Evolutionary conservation across 768 basidiomycete genomes (phyloP).

Genomic region (Arthromyces matolae): DNA sequence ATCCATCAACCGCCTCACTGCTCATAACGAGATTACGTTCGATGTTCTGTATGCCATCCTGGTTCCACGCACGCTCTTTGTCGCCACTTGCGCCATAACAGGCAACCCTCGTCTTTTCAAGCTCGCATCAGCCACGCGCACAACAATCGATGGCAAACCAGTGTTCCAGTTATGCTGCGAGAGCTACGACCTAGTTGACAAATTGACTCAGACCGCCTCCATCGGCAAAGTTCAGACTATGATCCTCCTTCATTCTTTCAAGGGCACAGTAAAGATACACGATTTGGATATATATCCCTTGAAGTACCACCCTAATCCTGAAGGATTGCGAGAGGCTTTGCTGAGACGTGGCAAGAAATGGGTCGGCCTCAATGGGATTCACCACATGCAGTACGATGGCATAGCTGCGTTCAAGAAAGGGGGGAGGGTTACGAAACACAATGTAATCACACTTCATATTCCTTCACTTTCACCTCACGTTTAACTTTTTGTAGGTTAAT

Average conservation of each 20-base stretch:
- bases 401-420: constrained; percentile 38
- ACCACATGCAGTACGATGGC: constrained; percentile 57
- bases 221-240: constrained; percentile 39
- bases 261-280: constrained; percentile 49
- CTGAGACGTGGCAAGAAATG: constrained; percentile 54
- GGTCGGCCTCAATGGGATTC: constrained; percentile 47
- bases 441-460: constrained; percentile 27
- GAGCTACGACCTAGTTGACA: constrained; percentile 49
- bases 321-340: constrained; percentile 37
- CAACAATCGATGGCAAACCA: constrained; percentile 30
- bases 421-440: constrained; percentile 43
- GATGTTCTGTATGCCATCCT: constrained; percentile 53
- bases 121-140: constrained; percentile 37
- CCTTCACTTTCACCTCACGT: not conserved
- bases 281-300: constrained; percentile 51
- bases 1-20: constrained; percentile 42
- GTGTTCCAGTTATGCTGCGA: constrained; percentile 46
- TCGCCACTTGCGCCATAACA: constrained; percentile 50
- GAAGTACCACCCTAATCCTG: constrained; percentile 44
- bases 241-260: constrained; percentile 40
- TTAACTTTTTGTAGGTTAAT: constrained; percentile 34
- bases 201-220: constrained; percentile 29
- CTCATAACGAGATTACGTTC: constrained; percentile 56
- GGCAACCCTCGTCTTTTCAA: constrained; percentile 49
- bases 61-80: constrained; percentile 48